A percentile compares a stretch with the other conserved stretches of the same genome.
phyloP scores from a whole-genome alignment of 306 rosid species.

The Nissolia schottii region DNA sequence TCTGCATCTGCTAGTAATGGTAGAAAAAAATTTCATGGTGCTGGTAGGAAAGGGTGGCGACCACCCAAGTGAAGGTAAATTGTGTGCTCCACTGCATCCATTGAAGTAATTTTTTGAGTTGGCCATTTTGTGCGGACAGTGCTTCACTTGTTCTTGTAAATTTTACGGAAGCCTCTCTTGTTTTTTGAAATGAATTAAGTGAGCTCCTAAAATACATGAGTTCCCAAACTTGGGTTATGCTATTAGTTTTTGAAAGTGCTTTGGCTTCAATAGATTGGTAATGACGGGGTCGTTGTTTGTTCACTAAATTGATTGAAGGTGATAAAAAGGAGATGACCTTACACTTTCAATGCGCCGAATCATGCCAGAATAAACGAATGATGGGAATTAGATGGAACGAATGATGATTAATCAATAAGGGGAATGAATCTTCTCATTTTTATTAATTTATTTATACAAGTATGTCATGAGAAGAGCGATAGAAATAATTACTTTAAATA shows the following conservation, averaged over 20 bases:
- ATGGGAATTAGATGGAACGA: too few species aligned
- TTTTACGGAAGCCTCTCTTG: constrained; percentile 2
- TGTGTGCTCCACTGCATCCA: not conserved
- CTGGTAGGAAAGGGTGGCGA: constrained; percentile 53
- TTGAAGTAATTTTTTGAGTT: not conserved
- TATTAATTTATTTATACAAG: too few species aligned
- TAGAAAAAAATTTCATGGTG: constrained; percentile 41
- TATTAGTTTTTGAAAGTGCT: not conserved
- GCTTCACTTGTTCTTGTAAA: not conserved
- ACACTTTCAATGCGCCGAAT: not conserved
- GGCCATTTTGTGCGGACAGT: constrained; percentile 16
- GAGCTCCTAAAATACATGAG: not conserved
- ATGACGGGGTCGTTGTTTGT: not conserved
- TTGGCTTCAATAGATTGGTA: not conserved
- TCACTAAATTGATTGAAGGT: not conserved
- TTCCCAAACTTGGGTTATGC: not conserved
- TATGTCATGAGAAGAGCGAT: too few species aligned
- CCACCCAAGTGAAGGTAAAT: constrained; percentile 36
- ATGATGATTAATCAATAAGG: too few species aligned
- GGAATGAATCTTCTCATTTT: too few species aligned
- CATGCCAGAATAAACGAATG: not conserved
- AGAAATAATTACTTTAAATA: too few species aligned
- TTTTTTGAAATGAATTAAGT: not conserved
- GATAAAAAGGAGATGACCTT: not conserved
- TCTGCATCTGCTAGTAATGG: constrained; percentile 46